Base-by-base conservation (phyloP, 2,329 filamentous ascomycete species). In the Ceratocystis lukuohia region DNA sequence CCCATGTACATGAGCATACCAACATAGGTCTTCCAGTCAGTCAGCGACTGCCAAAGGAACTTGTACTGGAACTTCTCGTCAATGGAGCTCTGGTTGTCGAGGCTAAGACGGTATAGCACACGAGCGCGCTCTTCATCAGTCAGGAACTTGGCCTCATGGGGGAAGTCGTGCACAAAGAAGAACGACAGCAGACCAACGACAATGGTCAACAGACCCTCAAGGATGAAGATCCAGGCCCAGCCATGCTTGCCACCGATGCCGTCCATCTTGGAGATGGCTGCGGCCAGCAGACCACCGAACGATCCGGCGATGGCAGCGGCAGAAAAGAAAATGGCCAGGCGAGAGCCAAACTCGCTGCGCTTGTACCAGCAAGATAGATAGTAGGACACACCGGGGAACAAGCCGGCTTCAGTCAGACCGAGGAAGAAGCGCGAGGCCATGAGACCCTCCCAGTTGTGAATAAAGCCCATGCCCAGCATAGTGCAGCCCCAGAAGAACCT, bases 321-420 rank as follows among this genome's bases (percentile, higher is more conserved):
- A 0, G 88, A 91, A 77, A 94, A 95, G 78, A 94, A 93, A 66
- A 91, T 84, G 15, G 89, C 88, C 48, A 88, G 85, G 45, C 90
- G 84, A n/a, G 91, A 80, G 62, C 89, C 90, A 65, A 94, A 88
- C 71, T 95, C 91, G 17, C 80, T 83, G 45, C 89, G 81, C 72
- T 84, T 87, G 71, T 94, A 96, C 90, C 90, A 95, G 73, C 88
- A 92, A 0, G 85, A 88, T 0, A 94, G 80, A 72, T 91, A 91
- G 74, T 91, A 93, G 70, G 88, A 88, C 17, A 91, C 83, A 1
- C 87, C 87, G 0, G 88, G 88, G 72, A 89, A 91, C 0, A 93
- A 78, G 5, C 88, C 89, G 7, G 89, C 84, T 74, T 94, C 89
- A 17, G 82, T 82, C 25, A 92, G 76, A 28, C 89, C 89, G 0